phyloP scores from a whole-genome alignment of 257 asterid species.

The Lantana camara region DNA sequence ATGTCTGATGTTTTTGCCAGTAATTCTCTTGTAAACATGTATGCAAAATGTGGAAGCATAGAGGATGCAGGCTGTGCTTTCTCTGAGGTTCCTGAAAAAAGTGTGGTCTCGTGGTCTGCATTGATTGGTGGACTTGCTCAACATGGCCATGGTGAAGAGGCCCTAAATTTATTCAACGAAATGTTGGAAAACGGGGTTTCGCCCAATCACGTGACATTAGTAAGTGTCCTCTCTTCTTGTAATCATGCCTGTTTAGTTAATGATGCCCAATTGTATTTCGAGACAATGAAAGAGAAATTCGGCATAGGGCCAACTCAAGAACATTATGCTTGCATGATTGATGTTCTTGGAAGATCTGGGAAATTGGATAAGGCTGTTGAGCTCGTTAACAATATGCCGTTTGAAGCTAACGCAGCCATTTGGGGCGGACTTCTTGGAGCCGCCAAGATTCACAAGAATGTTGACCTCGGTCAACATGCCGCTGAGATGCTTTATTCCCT shows the following conservation, averaged over 20 bases:
- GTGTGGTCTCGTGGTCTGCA: constrained; percentile 75
- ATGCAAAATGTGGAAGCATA: constrained; percentile 80
- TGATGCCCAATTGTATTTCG: constrained; percentile 62
- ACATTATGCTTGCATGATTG: constrained; percentile 90
- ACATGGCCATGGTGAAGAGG: constrained; percentile 69
- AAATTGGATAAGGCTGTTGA: constrained; percentile 57
- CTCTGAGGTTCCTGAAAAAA: constrained; percentile 53
- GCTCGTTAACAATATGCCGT: constrained; percentile 64
- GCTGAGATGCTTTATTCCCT: constrained; percentile 58
- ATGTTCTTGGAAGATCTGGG: constrained; percentile 80
- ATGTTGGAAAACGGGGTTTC: constrained; percentile 57
- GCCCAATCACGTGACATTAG: constrained; percentile 76
- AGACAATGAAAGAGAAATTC: constrained; percentile 51
- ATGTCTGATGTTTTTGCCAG: constrained; percentile 66
- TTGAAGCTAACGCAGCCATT: constrained; percentile 61
- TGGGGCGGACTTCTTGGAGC: constrained; percentile 91
- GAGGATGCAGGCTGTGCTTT: constrained; percentile 66
- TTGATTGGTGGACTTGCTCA: constrained; percentile 86
- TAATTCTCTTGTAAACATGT: constrained; percentile 85
- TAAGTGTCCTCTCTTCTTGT: constrained; percentile 75
- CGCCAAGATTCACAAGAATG: constrained; percentile 65
- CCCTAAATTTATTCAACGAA: constrained; percentile 48
- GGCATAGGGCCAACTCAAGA: constrained; percentile 70
- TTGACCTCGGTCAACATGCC: constrained; percentile 67
- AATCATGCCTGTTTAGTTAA: constrained; percentile 74